Percentiles rank a stretch among this genome's conserved stretches.
Evolutionary conservation across 2,329 filamentous ascomycete genomes (phyloP).

Genomic region (Scortechinia acanthostroma): DNA sequence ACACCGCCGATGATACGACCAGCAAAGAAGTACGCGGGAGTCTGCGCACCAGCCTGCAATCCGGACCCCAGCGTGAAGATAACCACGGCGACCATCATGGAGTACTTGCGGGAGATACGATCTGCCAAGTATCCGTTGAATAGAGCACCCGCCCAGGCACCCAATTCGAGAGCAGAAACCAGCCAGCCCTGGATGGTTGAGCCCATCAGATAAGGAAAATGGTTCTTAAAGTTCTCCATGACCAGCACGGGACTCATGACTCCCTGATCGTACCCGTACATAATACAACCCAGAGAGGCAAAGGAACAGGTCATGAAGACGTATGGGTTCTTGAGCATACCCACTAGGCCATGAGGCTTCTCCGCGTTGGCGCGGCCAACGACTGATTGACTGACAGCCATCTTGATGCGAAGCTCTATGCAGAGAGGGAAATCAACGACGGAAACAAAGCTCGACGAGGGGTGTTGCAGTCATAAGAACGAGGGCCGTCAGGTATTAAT

Average conservation of each 20-base stretch:
- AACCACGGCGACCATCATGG: constrained; percentile 22
- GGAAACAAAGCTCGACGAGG: too few species aligned
- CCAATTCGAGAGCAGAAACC: constrained; percentile 45
- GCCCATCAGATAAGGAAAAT: constrained; percentile 13
- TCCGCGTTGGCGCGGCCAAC: constrained; percentile 25
- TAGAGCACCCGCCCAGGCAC: constrained; percentile 49
- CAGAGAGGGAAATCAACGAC: too few species aligned
- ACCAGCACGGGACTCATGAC: constrained; percentile 45
- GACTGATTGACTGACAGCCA: constrained; percentile 20
- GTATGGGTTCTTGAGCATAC: constrained; percentile 29
- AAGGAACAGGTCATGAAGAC: constrained; percentile 19
- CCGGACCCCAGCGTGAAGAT: constrained; percentile 18
- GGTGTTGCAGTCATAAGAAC: too few species aligned
- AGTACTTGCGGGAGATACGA: constrained; percentile 42
- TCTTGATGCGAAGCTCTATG: too few species aligned
- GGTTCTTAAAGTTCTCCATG: constrained; percentile 15
- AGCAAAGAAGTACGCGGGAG: constrained; percentile 23
- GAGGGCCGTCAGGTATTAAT: too few species aligned
- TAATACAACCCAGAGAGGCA: constrained; percentile 6
- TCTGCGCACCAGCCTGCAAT: constrained; percentile 14
- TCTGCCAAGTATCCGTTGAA: constrained; percentile 48
- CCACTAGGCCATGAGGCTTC: constrained; percentile 23
- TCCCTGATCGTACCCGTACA: constrained; percentile 51
- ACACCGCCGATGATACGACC: constrained; percentile 35
- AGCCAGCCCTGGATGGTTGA: constrained; percentile 21